These are phyloP conservation scores for Massarina eburnea DNA, from an alignment of 2,329 filamentous ascomycete species.

Conservation along the genomic window DNA sequence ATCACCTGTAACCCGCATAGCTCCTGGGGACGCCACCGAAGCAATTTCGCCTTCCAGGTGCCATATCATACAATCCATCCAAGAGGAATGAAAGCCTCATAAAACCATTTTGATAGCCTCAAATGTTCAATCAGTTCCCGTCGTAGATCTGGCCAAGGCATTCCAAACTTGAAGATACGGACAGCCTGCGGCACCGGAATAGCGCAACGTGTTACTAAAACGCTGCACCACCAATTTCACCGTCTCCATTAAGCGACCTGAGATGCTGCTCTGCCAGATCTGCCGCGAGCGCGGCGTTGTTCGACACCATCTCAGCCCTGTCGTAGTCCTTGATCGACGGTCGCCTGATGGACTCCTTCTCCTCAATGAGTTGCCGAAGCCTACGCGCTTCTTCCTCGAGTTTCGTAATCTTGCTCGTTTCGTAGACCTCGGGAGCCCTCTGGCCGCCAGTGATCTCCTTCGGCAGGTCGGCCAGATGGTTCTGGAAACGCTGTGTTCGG, in stretches of 20 bases:
- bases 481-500: conserved; percentile 50
- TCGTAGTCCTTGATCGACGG: conserved; percentile 51
- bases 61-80: conserved; percentile 12
- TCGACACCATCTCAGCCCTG: conserved; percentile 45
- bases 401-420: conserved; percentile 47
- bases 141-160: background rate
- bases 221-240: conserved; percentile 40
- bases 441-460: conserved; percentile 49
- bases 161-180: background rate
- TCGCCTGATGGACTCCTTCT: conserved; percentile 49
- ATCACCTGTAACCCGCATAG: background rate
- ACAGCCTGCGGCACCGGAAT: background rate
- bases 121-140: background rate
- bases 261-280: conserved; percentile 52
- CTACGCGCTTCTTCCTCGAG: conserved; percentile 52
- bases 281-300: conserved; percentile 47
- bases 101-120: background rate
- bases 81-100: no score
- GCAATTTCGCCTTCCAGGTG: conserved; percentile 7
- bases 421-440: conserved; percentile 46
- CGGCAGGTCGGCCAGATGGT: conserved; percentile 47
- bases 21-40: background rate
- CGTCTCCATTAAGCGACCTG: conserved; percentile 44
- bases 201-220: conserved; percentile 29
- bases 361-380: conserved; percentile 49